Conservation (phyloP, 192 early-diverging fungal species). For the Dimargaris xerosporica region DNA sequence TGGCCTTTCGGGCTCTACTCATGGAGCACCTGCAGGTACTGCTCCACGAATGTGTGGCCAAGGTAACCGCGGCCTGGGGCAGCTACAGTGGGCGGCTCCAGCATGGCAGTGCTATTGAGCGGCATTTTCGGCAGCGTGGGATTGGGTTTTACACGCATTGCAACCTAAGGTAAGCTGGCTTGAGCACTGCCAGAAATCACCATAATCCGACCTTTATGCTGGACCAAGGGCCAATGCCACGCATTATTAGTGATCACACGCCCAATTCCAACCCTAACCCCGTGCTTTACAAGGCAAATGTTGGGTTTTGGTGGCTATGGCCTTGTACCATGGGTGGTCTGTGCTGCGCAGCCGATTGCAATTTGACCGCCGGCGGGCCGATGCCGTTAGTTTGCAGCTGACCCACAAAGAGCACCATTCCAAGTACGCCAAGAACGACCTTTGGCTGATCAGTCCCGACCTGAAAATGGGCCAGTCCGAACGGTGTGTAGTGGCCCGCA, state of each 20-base stretch:
- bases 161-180: not conserved
- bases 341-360: not conserved
- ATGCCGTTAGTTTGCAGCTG: conserved; percentile 22
- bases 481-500: conserved; percentile 23
- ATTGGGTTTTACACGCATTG: conserved; percentile 21
- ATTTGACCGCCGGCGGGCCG: conserved; percentile 17
- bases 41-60: conserved; percentile 19
- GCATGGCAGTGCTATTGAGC: conserved; percentile 18
- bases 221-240: too few species aligned
- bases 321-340: too few species aligned
- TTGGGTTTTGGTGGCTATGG: too few species aligned
- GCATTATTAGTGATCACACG: too few species aligned
- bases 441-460: conserved; percentile 24
- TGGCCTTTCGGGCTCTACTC: not conserved
- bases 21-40: conserved; percentile 13
- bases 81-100: conserved; percentile 21
- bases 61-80: conserved; percentile 11
- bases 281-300: too few species aligned
- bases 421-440: conserved; percentile 26
- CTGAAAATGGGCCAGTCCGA: conserved; percentile 18
- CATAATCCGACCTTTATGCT: too few species aligned
- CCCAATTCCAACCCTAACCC: too few species aligned
- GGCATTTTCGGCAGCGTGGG: conserved; percentile 22
- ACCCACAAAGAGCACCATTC: conserved; percentile 22
- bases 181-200: too few species aligned